Base-by-base conservation (phyloP, 441 rosid genomes). In the Francoa sonchifolia region DNA sequence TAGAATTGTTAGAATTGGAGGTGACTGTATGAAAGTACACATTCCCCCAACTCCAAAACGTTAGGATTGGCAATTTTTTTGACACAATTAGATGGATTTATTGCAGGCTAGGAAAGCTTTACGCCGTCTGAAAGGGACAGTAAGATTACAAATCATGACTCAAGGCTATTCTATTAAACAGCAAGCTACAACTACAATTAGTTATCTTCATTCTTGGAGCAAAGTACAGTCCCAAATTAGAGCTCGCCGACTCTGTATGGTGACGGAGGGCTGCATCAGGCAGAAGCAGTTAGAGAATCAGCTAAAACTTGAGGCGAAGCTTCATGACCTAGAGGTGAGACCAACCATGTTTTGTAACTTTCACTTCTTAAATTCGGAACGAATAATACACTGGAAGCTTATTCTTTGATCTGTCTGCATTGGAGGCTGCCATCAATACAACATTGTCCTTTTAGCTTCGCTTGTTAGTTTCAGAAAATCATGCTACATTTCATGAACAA, bases 271-370 rank as follows among this genome's bases (percentile, higher is more conserved):
- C 39, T 67, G 64, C 34, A 63, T 68, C 16, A 79, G 58, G 61
- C 76, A 79, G 66, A 89, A 84, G 71, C 77, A 77, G 49, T 56
- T 79, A 57, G 92, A 85, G 72, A 77, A 77, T 67, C 95, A 89
- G 52, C 71, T 74, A 31, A 84, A 84, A 65, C 92, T 89, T 15
- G 94, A 89, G 74, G 90, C 94, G n/a, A 77, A 72, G 66, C 85
- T 89, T 53, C 94, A 89, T 38, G 83, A 74, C 41, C 42, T 89
- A 25, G 95, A 84, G 82, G 97, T 79, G 43, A 56, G 59, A 47
- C 21, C 8, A 39, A 32, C 16, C 48, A 9, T 17, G 28, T 12
- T 31, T 4, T 19, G 31, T 14, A 35, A 54, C 28, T 6, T 20
- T 38, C 53, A 35, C 5, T 22, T 18, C 18, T 6, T 34, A 17